A percentile compares a stretch with the other conserved stretches of the same genome.
phyloP scores from a whole-genome alignment of 495 filamentous ascomycete species.

The Penicillium paradoxum region DNA sequence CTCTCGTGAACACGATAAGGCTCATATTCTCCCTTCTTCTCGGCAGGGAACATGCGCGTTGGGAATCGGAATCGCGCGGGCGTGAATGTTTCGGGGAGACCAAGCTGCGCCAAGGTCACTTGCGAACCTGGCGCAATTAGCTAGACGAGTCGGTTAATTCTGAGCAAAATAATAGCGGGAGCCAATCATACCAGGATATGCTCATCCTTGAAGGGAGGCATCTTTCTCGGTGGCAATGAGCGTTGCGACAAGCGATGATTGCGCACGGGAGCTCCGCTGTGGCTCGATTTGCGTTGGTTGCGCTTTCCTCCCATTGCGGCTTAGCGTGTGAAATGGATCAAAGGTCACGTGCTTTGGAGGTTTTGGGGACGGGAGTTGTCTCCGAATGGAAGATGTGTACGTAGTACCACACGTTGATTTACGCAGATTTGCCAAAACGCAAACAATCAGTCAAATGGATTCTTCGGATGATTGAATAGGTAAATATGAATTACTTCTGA shows the following conservation, averaged over 20 bases:
- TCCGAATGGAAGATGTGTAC: too few species aligned
- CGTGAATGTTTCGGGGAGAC: conserved; percentile 84
- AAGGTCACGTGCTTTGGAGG: conserved; percentile 7
- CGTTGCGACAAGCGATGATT: conserved; percentile 3
- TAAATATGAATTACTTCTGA: too few species aligned
- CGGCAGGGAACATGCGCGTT: conserved; percentile 89
- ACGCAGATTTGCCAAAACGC: too few species aligned
- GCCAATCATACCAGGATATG: conserved; percentile 57
- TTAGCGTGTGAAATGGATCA: conserved; percentile 5
- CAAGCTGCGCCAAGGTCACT: conserved; percentile 89
- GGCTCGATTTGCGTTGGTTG: conserved; percentile 12
- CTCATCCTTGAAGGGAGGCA: conserved; percentile 76
- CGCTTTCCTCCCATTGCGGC: conserved; percentile 14
- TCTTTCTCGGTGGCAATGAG: conserved; percentile 23
- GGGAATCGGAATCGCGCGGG: conserved; percentile 75
- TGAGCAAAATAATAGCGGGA: not conserved
- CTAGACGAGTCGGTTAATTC: conserved; percentile 31
- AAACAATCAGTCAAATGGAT: too few species aligned
- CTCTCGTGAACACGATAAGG: conserved; percentile 74
- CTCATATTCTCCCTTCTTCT: conserved; percentile 74
- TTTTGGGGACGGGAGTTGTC: too few species aligned
- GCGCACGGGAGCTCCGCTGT: conserved; percentile 20
- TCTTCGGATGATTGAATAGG: too few species aligned
- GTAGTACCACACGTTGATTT: too few species aligned
- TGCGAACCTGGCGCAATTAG: conserved; percentile 93